phyloP scores from a whole-genome alignment of 2,329 filamentous ascomycete genomes.

The Eutypella sp. region DNA sequence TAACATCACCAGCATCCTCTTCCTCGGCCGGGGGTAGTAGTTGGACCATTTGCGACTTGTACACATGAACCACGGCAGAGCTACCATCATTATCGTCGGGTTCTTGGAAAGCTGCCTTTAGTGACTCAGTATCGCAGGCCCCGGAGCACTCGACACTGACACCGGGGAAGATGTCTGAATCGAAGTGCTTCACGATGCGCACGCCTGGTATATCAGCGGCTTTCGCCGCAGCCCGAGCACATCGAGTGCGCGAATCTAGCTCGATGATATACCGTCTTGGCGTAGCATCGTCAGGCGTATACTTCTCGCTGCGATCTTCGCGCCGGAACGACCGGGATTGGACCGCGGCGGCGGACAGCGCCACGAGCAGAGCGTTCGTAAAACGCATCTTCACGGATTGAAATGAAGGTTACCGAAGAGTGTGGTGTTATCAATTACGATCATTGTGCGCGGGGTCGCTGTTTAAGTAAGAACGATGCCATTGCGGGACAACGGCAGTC shows the following conservation, averaged over 20 bases:
- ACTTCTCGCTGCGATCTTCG: constrained; percentile 2
- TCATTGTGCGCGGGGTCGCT: too few species aligned
- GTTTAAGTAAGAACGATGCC: too few species aligned
- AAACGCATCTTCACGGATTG: constrained; percentile 5
- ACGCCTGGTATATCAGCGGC: constrained; percentile 12
- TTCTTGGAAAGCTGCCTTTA: constrained; percentile 7
- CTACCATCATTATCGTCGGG: constrained; percentile 8
- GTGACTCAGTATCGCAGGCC: constrained; percentile 11
- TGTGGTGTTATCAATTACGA: too few species aligned
- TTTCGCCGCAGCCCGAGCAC: constrained; percentile 9
- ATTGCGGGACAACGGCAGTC: too few species aligned
- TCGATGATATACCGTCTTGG: constrained; percentile 20
- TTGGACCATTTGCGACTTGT: constrained; percentile 13
- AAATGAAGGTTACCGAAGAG: neutral
- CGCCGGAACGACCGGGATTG: neutral
- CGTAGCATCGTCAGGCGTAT: constrained; percentile 6
- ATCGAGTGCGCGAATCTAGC: constrained; percentile 13
- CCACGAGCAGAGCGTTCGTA: constrained; percentile 2
- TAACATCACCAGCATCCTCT: constrained; percentile 15
- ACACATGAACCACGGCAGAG: constrained; percentile 14
- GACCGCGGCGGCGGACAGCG: constrained; percentile 1
- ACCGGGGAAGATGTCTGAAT: constrained; percentile 18
- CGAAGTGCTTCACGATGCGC: constrained; percentile 17
- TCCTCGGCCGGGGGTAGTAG: constrained; percentile 11
- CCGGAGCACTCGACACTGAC: constrained; percentile 17